Conservation (phyloP, 2,329 filamentous ascomycete genomes). For the Claviceps arundinis region DNA sequence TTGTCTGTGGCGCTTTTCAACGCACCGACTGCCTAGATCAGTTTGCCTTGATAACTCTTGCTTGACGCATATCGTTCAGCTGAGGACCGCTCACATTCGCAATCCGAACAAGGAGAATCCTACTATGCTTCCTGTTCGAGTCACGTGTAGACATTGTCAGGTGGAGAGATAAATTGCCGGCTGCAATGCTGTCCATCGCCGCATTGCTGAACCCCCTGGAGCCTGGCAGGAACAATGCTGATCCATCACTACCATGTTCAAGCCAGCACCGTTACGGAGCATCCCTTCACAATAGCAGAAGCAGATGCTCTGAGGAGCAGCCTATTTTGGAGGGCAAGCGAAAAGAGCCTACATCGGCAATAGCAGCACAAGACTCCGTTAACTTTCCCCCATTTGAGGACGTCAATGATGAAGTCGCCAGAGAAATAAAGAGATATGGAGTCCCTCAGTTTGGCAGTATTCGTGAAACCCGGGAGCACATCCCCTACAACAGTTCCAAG, state of each 20-base stretch:
- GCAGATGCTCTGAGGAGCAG: background rate
- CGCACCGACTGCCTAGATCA: background rate
- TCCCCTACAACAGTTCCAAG: slow-evolving; percentile 91
- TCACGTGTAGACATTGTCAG: background rate
- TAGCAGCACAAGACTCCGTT: slow-evolving; percentile 21
- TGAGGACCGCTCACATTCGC: background rate
- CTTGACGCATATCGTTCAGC: background rate
- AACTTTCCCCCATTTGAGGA: slow-evolving; percentile 62
- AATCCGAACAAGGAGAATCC: background rate
- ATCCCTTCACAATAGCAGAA: background rate
- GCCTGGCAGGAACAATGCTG: background rate
- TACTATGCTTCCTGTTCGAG: background rate
- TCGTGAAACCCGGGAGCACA: slow-evolving; percentile 52
- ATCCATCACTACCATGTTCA: background rate
- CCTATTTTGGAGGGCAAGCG: background rate
- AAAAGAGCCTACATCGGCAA: background rate
- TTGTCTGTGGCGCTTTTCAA: background rate
- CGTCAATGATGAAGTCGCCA: slow-evolving; percentile 32
- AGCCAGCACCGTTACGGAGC: background rate
- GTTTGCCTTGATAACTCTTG: background rate
- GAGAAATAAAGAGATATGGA: slow-evolving; percentile 43
- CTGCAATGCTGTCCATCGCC: slow-evolving; percentile 2
- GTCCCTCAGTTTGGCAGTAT: slow-evolving; percentile 55
- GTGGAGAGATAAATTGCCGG: background rate
- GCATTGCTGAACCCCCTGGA: slow-evolving; percentile 3